Conservation (phyloP, 2,329 filamentous ascomycete genomes). For the Stylonectria norvegica region DNA sequence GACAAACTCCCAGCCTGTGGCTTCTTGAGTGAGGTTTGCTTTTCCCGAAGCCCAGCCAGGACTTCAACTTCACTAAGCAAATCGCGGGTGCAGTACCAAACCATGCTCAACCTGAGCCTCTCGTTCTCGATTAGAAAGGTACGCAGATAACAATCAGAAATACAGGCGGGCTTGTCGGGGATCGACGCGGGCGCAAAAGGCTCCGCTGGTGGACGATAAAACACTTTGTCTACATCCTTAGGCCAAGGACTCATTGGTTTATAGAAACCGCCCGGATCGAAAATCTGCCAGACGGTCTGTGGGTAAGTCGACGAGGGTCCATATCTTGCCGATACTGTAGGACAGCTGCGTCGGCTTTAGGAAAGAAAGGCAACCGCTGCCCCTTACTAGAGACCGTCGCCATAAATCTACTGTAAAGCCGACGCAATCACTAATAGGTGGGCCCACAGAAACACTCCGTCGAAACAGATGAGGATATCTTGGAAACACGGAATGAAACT, state of each 20-base stretch:
- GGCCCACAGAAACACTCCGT: too few species aligned
- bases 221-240: constrained; percentile 1
- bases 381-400: neutral
- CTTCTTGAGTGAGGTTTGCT: constrained; percentile 37
- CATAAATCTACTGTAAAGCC: too few species aligned
- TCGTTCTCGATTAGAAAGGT: constrained; percentile 27
- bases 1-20: constrained; percentile 44
- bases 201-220: constrained; percentile 9
- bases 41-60: constrained; percentile 40
- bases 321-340: constrained; percentile 19
- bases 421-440: too few species aligned
- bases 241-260: constrained; percentile 16
- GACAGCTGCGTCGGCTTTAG: constrained; percentile 24
- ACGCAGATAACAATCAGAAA: constrained; percentile 20
- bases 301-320: constrained; percentile 12
- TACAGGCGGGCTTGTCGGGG: constrained; percentile 6
- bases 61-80: constrained; percentile 39
- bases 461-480: too few species aligned
- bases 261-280: constrained; percentile 13
- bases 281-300: constrained; percentile 17
- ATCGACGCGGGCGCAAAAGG: constrained; percentile 11
- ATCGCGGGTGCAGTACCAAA: constrained; percentile 44
- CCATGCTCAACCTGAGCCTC: constrained; percentile 30
- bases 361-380: constrained; percentile 19
- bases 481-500: too few species aligned